Percentiles rank a stretch among this genome's conserved stretches.
Conservation (phyloP, 495 filamentous ascomycete genomes). For the Neurospora sp. region DNA sequence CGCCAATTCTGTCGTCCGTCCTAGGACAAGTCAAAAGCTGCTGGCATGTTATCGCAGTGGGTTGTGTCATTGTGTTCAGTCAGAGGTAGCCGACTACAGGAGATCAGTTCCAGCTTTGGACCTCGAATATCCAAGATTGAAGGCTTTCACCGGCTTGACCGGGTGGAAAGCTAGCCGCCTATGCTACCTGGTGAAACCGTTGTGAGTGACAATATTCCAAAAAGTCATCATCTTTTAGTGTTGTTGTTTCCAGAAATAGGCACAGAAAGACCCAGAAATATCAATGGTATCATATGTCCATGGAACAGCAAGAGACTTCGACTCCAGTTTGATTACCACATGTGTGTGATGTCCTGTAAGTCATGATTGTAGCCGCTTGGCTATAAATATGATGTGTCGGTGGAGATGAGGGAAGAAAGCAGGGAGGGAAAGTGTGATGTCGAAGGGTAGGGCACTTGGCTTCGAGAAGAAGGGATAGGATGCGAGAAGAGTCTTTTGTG, state of each 20-base stretch:
- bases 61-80: not conserved
- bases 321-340: not conserved
- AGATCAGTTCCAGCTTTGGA: not conserved
- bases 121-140: not conserved
- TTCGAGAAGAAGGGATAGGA: not conserved
- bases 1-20: not conserved
- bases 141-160: not conserved
- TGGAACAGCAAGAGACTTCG: not conserved
- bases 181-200: not conserved
- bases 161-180: not conserved
- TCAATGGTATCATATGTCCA: not conserved
- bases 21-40: not conserved
- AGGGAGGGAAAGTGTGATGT: not conserved
- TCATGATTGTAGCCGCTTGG: not conserved
- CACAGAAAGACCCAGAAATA: not conserved
- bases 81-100: not conserved
- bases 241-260: not conserved
- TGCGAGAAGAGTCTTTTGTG: not conserved
- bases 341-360: not conserved
- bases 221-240: not conserved
- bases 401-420: not conserved
- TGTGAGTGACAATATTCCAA: not conserved
- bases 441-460: not conserved
- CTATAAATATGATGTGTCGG: not conserved
- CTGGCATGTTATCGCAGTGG: not conserved